These are phyloP conservation scores for Pleurotus citrinopileatus DNA, from an alignment of 768 basidiomycete species.

Conservation along the genomic window DNA sequence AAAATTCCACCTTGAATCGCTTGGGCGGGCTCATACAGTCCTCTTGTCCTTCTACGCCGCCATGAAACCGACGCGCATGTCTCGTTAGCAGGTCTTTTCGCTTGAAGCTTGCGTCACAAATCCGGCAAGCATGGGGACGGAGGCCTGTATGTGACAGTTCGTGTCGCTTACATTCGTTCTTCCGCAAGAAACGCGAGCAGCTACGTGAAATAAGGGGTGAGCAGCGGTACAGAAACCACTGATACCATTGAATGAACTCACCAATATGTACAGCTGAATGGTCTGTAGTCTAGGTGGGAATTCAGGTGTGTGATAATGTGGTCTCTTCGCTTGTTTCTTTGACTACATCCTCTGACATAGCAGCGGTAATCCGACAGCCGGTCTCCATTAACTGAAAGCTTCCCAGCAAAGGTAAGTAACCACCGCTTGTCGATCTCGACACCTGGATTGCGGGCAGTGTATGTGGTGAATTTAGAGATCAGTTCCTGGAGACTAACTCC, in stretches of 20 bases:
- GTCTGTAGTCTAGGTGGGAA: constrained; percentile 67
- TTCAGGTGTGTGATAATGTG: constrained; percentile 76
- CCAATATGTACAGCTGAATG: constrained; percentile 65
- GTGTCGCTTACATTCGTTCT: constrained; percentile 77
- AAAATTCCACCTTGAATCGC: neutral
- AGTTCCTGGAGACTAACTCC: constrained; percentile 57
- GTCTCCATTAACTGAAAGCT: constrained; percentile 55
- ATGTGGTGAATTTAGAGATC: constrained; percentile 51
- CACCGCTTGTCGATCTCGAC: constrained; percentile 62
- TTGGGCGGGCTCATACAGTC: neutral
- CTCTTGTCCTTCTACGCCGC: constrained; percentile 8
- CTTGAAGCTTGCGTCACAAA: constrained; percentile 59
- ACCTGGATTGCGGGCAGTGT: constrained; percentile 50
- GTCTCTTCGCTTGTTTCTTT: constrained; percentile 69
- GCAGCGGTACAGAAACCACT: neutral
- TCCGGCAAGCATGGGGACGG: constrained; percentile 56
- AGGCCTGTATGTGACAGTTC: constrained; percentile 60
- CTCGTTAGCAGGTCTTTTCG: constrained; percentile 68
- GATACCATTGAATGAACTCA: constrained; percentile 28
- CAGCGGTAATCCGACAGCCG: constrained; percentile 62
- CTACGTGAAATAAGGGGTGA: constrained; percentile 27
- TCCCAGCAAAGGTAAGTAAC: constrained; percentile 67
- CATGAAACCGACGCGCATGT: constrained; percentile 60
- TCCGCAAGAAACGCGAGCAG: constrained; percentile 62
- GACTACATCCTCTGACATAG: constrained; percentile 63